These are phyloP conservation scores for Phytopythium montanum DNA, from an alignment of 352 stramenopile species.

Conservation along the genomic window DNA sequence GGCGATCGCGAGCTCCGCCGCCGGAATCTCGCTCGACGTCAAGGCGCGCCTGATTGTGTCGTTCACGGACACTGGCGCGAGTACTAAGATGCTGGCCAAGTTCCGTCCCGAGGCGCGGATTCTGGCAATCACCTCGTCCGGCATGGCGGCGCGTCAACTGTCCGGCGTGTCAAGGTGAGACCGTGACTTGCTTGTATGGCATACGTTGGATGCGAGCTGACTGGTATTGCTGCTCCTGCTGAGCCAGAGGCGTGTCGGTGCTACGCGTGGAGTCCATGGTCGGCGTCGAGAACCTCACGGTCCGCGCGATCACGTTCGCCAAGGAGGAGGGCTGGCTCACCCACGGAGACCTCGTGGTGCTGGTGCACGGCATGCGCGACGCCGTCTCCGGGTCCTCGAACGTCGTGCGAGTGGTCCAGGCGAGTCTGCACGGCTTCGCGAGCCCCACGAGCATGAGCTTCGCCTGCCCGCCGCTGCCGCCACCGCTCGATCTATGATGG, in stretches of 20 bases:
- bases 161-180: conserved; percentile 73
- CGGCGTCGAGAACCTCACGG: conserved; percentile 81
- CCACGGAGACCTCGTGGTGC: conserved; percentile 85
- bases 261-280: conserved; percentile 76
- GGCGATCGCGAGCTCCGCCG: conserved; percentile 95
- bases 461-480: conserved; percentile 7
- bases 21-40: conserved; percentile 97
- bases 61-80: conserved; percentile 94
- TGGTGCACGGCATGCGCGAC: conserved; percentile 89
- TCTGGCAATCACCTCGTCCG: conserved; percentile 85
- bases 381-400: conserved; percentile 79
- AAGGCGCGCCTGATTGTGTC: conserved; percentile 96
- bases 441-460: conserved; percentile 68
- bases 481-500: background rate
- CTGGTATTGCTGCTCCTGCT: background rate
- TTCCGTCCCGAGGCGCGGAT: conserved; percentile 91
- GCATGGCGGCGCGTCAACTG: conserved; percentile 63
- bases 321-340: conserved; percentile 81
- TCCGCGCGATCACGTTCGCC: conserved; percentile 78
- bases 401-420: conserved; percentile 88
- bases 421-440: conserved; percentile 56
- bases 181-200: background rate
- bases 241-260: conserved; percentile 55
- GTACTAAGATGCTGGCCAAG: conserved; percentile 95
- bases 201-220: background rate